Evolutionary conservation across 139 green algal genomes (phyloP).

Genomic region (Chlamydomonas sp.): DNA sequence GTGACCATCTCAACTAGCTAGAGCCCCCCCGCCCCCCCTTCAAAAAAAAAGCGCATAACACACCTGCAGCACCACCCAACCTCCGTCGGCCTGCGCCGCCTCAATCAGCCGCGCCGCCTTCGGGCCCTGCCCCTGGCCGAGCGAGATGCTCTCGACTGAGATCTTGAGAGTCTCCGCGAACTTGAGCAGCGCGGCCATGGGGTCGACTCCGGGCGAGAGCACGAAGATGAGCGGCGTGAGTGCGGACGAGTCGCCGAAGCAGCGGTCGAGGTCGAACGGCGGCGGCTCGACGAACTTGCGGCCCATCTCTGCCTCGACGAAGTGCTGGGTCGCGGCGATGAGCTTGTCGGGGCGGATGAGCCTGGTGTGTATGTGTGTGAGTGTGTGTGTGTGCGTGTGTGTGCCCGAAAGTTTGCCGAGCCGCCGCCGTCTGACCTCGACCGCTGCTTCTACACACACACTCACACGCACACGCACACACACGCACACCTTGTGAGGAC

Average conservation of each 20-base stretch:
- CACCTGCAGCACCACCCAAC: slow-evolving; percentile 67
- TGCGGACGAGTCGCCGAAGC: slow-evolving; percentile 39
- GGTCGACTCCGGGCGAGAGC: slow-evolving; percentile 43
- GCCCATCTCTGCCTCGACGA: slow-evolving; percentile 45
- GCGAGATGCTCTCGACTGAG: slow-evolving; percentile 52
- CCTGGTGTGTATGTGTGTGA: too few species aligned
- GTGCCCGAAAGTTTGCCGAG: slow-evolving; percentile 55
- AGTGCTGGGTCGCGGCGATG: slow-evolving; percentile 39
- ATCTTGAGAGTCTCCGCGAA: slow-evolving; percentile 39
- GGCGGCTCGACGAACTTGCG: slow-evolving; percentile 57
- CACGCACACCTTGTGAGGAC: slow-evolving; percentile 34
- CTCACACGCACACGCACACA: background rate
- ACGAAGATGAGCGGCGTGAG: slow-evolving; percentile 64
- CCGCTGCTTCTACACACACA: slow-evolving; percentile 25
- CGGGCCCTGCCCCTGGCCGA: slow-evolving; percentile 73
- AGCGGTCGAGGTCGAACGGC: slow-evolving; percentile 53
- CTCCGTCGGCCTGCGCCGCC: slow-evolving; percentile 31
- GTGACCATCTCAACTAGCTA: too few species aligned
- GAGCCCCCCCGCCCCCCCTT: too few species aligned
- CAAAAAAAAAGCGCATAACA: background rate
- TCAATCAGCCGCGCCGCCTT: slow-evolving; percentile 64
- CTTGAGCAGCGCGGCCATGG: slow-evolving; percentile 51
- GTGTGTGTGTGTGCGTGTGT: too few species aligned
- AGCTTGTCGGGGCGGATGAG: slow-evolving; percentile 63
- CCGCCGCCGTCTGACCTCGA: slow-evolving; percentile 59